Evolutionary conservation across 768 basidiomycete genomes (phyloP).

Genomic region (button mushroom (Agaricus bisporus)): DNA sequence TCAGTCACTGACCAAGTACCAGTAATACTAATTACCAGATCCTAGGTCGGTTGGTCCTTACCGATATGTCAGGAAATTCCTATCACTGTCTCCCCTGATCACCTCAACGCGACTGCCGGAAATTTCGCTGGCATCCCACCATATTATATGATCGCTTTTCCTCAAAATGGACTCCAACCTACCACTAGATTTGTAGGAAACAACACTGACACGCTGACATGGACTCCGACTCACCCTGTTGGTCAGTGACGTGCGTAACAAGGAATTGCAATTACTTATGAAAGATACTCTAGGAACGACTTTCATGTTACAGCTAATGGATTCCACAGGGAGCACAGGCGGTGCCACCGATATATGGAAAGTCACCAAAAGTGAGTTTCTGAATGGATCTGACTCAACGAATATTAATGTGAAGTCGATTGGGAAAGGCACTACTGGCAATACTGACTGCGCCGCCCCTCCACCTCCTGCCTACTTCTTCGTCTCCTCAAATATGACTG

Average conservation of each 20-base stretch:
- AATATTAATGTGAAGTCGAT: neutral
- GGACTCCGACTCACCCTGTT: slow-evolving; percentile 29
- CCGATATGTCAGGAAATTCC: neutral
- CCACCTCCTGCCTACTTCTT: slow-evolving; percentile 21
- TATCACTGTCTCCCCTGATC: neutral
- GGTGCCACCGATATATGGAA: slow-evolving; percentile 30
- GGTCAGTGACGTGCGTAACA: slow-evolving; percentile 25
- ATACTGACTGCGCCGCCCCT: slow-evolving; percentile 25
- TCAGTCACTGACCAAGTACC: no score
- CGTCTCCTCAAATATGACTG: slow-evolving; percentile 32
- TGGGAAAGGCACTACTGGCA: slow-evolving; percentile 21
- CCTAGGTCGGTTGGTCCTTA: no score
- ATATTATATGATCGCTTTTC: slow-evolving; percentile 37
- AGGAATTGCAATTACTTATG: neutral
- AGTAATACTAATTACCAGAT: no score
- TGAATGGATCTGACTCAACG: neutral
- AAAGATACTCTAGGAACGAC: slow-evolving; percentile 28
- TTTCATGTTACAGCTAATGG: slow-evolving; percentile 39
- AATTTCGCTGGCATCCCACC: slow-evolving; percentile 22
- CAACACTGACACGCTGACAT: slow-evolving; percentile 25
- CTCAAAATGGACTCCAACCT: slow-evolving; percentile 26
- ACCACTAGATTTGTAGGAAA: slow-evolving; percentile 30
- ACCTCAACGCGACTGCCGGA: slow-evolving; percentile 4
- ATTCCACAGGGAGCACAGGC: slow-evolving; percentile 35
- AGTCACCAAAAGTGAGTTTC: slow-evolving; percentile 26